Evolutionary conservation across 805 yeast species (phyloP).

Genomic region (Grigorovia transvaalensis): DNA sequence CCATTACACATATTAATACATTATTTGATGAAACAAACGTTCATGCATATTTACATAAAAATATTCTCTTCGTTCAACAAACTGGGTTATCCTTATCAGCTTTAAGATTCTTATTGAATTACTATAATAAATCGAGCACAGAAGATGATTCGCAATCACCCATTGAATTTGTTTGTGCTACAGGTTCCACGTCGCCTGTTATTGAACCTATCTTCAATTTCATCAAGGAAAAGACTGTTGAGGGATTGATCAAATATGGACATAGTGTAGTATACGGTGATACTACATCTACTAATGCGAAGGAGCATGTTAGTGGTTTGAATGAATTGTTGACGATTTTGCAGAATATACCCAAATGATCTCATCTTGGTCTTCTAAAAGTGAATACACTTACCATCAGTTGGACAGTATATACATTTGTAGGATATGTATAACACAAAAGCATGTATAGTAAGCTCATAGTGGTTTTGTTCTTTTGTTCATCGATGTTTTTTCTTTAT

Average conservation of each 20-base stretch:
- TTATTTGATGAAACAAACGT: conserved; percentile 51
- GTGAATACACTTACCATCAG: too few relatives aligned
- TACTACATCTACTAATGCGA: conserved; percentile 46
- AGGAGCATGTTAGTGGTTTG: conserved; percentile 54
- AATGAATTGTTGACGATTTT: conserved; percentile 56
- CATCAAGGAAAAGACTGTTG: conserved; percentile 35
- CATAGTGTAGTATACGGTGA: conserved; percentile 54
- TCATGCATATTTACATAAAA: conserved; percentile 67
- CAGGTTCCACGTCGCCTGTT: conserved; percentile 59
- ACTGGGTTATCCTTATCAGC: conserved; percentile 48
- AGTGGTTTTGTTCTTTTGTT: too few relatives aligned
- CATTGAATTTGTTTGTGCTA: conserved; percentile 40
- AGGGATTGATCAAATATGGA: conserved; percentile 33
- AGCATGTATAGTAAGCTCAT: too few relatives aligned
- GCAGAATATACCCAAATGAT: conserved; percentile 5
- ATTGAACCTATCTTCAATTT: conserved; percentile 58
- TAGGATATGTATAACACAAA: too few relatives aligned
- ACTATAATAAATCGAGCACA: conserved; percentile 23
- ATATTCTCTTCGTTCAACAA: conserved; percentile 64
- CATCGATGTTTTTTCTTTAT: too few relatives aligned
- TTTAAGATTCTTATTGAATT: conserved; percentile 40
- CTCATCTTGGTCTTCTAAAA: too few relatives aligned
- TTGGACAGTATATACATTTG: too few relatives aligned
- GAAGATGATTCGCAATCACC: conserved; percentile 14
- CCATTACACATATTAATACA: conserved; percentile 75